A percentile compares a stretch with the other conserved stretches of the same genome.
Evolutionary conservation across 129 eudicot species (phyloP).

Genomic region (Silybum marianum): DNA sequence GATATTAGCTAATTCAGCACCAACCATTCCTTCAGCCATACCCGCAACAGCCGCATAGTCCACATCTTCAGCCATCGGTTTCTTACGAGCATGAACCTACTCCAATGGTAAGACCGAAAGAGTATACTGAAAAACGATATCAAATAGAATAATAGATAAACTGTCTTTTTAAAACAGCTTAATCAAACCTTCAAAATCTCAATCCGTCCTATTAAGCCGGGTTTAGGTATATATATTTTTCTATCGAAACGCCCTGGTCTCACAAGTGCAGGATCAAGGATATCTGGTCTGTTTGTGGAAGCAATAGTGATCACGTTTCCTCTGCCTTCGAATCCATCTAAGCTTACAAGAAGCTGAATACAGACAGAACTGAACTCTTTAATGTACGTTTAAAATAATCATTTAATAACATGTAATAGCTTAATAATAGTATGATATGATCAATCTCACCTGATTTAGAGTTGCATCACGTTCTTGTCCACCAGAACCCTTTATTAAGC

Average conservation of each 20-base stretch:
- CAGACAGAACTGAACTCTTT: slow-evolving; percentile 15
- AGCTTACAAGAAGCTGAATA: slow-evolving; percentile 86
- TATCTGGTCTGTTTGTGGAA: slow-evolving; percentile 96
- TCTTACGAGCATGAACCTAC: slow-evolving; percentile 98
- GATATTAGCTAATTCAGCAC: slow-evolving; percentile 93
- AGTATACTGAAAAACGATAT: slow-evolving; percentile 1
- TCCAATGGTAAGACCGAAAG: slow-evolving; percentile 9
- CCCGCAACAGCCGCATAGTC: slow-evolving; percentile 90
- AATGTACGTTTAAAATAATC: slow-evolving; percentile 3
- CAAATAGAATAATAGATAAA: slow-evolving; percentile 4
- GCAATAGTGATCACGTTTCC: slow-evolving; percentile 98
- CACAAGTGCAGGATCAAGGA: slow-evolving; percentile 93
- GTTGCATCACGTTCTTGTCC: slow-evolving; percentile 99
- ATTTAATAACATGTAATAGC: neutral
- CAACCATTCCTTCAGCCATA: slow-evolving; percentile 92
- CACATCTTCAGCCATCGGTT: slow-evolving; percentile 91
- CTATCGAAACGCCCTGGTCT: slow-evolving; percentile 98
- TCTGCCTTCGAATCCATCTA: slow-evolving; percentile 99
- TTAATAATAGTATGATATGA: neutral
- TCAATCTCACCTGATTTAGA: slow-evolving; percentile 73
- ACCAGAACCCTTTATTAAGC: slow-evolving; percentile 93
- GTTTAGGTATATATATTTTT: slow-evolving; percentile 84
- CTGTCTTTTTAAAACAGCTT: neutral
- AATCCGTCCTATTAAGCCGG: slow-evolving; percentile 81
- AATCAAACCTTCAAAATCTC: slow-evolving; percentile 83